phyloP scores from a whole-genome alignment of 352 stramenopile genomes.

The Elongisporangium prolatum region DNA sequence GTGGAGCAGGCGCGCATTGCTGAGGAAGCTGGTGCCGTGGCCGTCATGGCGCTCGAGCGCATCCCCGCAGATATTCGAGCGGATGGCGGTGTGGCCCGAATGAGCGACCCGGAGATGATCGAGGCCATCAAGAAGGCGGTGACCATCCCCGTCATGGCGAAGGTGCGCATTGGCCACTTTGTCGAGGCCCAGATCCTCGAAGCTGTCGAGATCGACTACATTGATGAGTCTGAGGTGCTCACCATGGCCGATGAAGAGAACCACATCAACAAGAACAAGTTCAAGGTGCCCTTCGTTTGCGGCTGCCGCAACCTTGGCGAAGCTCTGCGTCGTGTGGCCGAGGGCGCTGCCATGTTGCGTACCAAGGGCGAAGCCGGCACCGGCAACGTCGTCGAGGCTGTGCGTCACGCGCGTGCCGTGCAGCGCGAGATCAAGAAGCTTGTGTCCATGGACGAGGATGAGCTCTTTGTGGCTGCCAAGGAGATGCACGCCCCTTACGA shows the following conservation, averaged over 20 bases:
- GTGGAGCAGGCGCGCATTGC: slow-evolving; percentile 94
- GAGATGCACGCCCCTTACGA: slow-evolving; percentile 94
- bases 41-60: slow-evolving; percentile 98
- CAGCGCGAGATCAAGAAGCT: slow-evolving; percentile 90
- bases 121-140: slow-evolving; percentile 98
- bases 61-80: slow-evolving; percentile 97
- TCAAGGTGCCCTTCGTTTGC: slow-evolving; percentile 98
- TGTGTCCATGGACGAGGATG: slow-evolving; percentile 93
- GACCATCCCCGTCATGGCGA: slow-evolving; percentile 99
- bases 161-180: slow-evolving; percentile 98
- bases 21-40: slow-evolving; percentile 95
- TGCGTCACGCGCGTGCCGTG: slow-evolving; percentile 93
- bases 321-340: slow-evolving; percentile 91
- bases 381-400: slow-evolving; percentile 97
- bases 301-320: slow-evolving; percentile 98
- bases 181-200: slow-evolving; percentile 98
- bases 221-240: slow-evolving; percentile 97
- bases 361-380: slow-evolving; percentile 99
- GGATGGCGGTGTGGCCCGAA: slow-evolving; percentile 95
- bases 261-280: slow-evolving; percentile 96
- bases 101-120: slow-evolving; percentile 98
- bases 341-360: slow-evolving; percentile 96
- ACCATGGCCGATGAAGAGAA: slow-evolving; percentile 98
- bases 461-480: slow-evolving; percentile 97
- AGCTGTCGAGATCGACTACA: slow-evolving; percentile 97